Percentiles rank a stretch among this genome's conserved stretches.
These are phyloP conservation scores for Psilocybe tampanensis DNA, from an alignment of 768 basidiomycete species.

Conservation along the genomic window DNA sequence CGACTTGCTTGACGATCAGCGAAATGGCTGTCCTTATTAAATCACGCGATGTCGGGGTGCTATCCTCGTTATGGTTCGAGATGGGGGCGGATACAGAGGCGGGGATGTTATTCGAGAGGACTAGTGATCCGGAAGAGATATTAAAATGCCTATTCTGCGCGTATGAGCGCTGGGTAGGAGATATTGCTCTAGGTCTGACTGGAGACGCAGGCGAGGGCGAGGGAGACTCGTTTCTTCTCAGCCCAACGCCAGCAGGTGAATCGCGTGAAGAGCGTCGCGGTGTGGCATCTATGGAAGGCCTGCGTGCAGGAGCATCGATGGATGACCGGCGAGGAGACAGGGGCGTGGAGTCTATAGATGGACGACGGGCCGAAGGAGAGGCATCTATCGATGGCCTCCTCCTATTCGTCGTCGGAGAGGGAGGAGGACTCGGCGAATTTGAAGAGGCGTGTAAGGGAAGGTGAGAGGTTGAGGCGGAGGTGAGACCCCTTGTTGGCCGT, in stretches of 20 bases:
- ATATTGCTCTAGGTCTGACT: constrained; percentile 43
- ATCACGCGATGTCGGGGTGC: constrained; percentile 39
- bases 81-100: background rate
- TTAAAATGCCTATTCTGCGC: constrained; percentile 59
- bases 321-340: constrained; percentile 18
- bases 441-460: constrained; percentile 12
- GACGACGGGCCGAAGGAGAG: background rate
- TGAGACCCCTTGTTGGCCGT: constrained; percentile 2
- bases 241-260: background rate
- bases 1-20: constrained; percentile 66
- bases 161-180: constrained; percentile 52
- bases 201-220: constrained; percentile 41
- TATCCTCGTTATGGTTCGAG: background rate
- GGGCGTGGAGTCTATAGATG: constrained; percentile 3
- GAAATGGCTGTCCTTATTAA: constrained; percentile 66
- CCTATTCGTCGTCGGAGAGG: constrained; percentile 12
- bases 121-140: constrained; percentile 59
- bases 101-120: constrained; percentile 16
- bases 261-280: constrained; percentile 27
- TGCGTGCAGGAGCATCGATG: constrained; percentile 22
- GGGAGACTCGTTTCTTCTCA: constrained; percentile 25
- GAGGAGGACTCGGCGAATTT: constrained; percentile 15
- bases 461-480: constrained; percentile 19
- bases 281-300: constrained; percentile 39
- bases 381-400: constrained; percentile 14